phyloP scores from a whole-genome alignment of 2,329 filamentous ascomycete species.

The Hypoxylon sp. region DNA sequence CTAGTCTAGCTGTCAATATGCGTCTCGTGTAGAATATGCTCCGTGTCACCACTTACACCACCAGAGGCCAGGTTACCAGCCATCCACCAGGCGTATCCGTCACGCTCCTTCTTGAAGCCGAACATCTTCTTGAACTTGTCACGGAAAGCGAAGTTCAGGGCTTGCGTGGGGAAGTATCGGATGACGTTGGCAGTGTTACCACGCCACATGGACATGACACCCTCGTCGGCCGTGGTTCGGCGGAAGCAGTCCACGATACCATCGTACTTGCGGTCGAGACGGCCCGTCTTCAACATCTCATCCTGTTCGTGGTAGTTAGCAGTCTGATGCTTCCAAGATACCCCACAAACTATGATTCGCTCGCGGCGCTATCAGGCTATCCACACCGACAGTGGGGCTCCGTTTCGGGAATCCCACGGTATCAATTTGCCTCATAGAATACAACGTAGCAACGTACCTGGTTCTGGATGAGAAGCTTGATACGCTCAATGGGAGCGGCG shows the following conservation, averaged over 20 bases:
- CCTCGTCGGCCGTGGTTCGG: conserved; percentile 88
- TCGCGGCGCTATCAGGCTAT: conserved; percentile 13
- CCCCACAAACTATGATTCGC: conserved; percentile 1
- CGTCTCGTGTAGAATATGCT: background rate
- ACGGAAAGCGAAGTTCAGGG: conserved; percentile 99
- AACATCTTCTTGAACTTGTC: conserved; percentile 99
- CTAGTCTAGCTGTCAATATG: conserved; percentile 55
- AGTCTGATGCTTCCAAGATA: background rate
- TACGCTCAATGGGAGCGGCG: conserved; percentile 99
- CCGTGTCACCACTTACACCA: conserved; percentile 78
- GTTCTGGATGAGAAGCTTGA: conserved; percentile 99
- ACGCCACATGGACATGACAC: conserved; percentile 95
- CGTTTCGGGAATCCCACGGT: conserved; percentile 6
- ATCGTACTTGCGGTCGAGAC: conserved; percentile 96
- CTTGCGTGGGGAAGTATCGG: conserved; percentile 99
- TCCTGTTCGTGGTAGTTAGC: conserved; percentile 69
- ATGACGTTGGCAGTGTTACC: conserved; percentile 99
- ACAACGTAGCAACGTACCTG: conserved; percentile 73
- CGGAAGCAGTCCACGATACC: conserved; percentile 96
- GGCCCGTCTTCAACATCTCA: conserved; percentile 99
- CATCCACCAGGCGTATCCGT: conserved; percentile 99
- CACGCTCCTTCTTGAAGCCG: conserved; percentile 99
- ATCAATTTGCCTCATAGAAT: conserved; percentile 11
- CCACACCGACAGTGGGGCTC: conserved; percentile 13
- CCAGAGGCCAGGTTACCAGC: conserved; percentile 98